A percentile compares a stretch with the other conserved stretches of the same genome.
These are phyloP conservation scores for Odontarrhena argentea DNA, from an alignment of 345 rosid species.

Conservation along the genomic window DNA sequence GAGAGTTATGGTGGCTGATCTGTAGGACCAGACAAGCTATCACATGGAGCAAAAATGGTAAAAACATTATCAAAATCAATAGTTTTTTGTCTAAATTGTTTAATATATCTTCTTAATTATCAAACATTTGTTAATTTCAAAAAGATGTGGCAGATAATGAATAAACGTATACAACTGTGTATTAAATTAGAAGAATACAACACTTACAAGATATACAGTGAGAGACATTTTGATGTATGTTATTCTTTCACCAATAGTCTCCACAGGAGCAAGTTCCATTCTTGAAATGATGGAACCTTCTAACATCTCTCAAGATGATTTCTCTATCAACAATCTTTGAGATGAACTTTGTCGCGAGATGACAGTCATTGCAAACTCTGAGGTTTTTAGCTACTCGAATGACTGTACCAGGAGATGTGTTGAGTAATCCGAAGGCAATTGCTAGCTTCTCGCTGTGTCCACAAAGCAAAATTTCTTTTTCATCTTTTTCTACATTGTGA, in stretches of 20 bases:
- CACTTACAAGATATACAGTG: slow-evolving; percentile 14
- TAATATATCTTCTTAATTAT: not conserved
- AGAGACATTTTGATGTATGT: not conserved
- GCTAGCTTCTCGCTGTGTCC: slow-evolving; percentile 95
- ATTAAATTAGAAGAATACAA: slow-evolving; percentile 15
- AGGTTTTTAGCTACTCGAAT: slow-evolving; percentile 91
- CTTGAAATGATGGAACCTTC: slow-evolving; percentile 85
- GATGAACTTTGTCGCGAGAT: slow-evolving; percentile 66
- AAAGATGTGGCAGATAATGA: not conserved
- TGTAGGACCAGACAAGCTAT: slow-evolving; percentile 32
- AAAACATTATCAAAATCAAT: not conserved
- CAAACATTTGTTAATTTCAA: not conserved
- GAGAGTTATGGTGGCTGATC: slow-evolving; percentile 14
- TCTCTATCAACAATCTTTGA: slow-evolving; percentile 72
- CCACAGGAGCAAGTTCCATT: slow-evolving; percentile 82
- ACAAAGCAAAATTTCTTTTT: slow-evolving; percentile 74
- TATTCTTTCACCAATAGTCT: slow-evolving; percentile 68
- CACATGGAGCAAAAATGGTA: not conserved
- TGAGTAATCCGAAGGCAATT: slow-evolving; percentile 79
- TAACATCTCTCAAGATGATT: slow-evolving; percentile 76
- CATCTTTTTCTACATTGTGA: slow-evolving; percentile 74
- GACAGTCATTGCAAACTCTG: slow-evolving; percentile 88
- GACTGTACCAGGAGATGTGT: slow-evolving; percentile 64
- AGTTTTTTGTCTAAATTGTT: not conserved
- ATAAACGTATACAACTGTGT: slow-evolving; percentile 3